Evolutionary conservation across 2,329 filamentous ascomycete species (phyloP).

Genomic region (Monosporascus sp.): DNA sequence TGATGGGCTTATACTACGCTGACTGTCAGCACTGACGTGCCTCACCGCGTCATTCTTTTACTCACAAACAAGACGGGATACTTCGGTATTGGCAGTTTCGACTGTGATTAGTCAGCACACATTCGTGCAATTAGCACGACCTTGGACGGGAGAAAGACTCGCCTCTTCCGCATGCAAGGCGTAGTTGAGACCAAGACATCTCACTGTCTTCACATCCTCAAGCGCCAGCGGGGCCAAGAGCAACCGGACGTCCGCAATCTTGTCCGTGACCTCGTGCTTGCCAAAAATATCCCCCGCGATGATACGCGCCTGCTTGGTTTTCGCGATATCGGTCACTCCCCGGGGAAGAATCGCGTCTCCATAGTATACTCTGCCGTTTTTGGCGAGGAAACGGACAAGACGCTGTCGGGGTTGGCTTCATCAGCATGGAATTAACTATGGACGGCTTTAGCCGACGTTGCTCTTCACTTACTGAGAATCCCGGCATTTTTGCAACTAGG

Average conservation of each 20-base stretch:
- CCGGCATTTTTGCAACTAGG: conserved; percentile 26
- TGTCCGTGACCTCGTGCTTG: conserved; percentile 57
- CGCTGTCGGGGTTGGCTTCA: conserved; percentile 39
- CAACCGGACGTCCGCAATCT: conserved; percentile 48
- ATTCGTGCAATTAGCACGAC: background rate
- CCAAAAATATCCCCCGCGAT: conserved; percentile 64
- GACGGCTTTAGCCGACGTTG: background rate
- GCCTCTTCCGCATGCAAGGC: conserved; percentile 65
- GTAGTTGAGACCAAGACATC: conserved; percentile 69
- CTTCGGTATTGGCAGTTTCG: conserved; percentile 62
- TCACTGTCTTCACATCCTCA: conserved; percentile 59
- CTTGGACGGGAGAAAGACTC: conserved; percentile 3
- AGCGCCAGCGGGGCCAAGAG: conserved; percentile 61
- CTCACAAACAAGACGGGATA: conserved; percentile 67
- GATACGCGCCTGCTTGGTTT: conserved; percentile 55
- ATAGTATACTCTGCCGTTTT: conserved; percentile 65
- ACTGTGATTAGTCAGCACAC: conserved; percentile 24
- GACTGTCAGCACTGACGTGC: background rate
- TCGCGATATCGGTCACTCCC: conserved; percentile 55
- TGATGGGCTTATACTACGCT: conserved; percentile 59
- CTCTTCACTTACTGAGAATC: conserved; percentile 39
- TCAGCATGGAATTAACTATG: too few species aligned
- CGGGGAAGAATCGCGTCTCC: conserved; percentile 66
- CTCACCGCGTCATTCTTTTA: conserved; percentile 4
- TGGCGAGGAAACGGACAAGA: conserved; percentile 68